Evolutionary conservation across 164 flowering plant genomes (phyloP).

Genomic region (Santalum album): DNA sequence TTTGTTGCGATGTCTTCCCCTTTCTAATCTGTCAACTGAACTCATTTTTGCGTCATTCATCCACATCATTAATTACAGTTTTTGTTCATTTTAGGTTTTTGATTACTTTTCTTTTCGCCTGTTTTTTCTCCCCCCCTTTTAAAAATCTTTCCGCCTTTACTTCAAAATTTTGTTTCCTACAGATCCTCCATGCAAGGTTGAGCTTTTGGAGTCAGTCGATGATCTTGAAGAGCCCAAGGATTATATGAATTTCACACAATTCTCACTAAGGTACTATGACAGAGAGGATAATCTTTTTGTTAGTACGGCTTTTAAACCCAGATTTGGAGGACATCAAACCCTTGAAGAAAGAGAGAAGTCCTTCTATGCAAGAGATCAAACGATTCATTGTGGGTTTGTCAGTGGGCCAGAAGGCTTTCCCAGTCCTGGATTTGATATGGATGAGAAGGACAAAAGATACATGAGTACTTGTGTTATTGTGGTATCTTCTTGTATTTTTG

Average conservation of each 20-base stretch:
- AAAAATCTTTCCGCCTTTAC: too few species aligned
- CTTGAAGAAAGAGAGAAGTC: conserved; percentile 78
- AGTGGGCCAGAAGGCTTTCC: conserved; percentile 48
- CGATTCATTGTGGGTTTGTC: conserved; percentile 91
- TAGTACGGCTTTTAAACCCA: conserved; percentile 25
- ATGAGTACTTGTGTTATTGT: conserved; percentile 64
- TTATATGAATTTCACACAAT: conserved; percentile 38
- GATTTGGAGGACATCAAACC: conserved; percentile 93
- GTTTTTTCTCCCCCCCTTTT: too few species aligned
- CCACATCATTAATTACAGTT: too few species aligned
- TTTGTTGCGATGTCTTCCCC: too few species aligned
- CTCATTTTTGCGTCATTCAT: too few species aligned
- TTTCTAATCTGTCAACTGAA: too few species aligned
- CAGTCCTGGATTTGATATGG: conserved; percentile 76
- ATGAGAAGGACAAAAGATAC: conserved; percentile 48
- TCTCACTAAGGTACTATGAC: conserved; percentile 47
- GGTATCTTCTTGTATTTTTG: conserved; percentile 96
- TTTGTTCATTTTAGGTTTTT: too few species aligned
- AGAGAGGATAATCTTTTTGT: conserved; percentile 33
- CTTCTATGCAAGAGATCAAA: conserved; percentile 62
- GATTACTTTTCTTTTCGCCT: too few species aligned
- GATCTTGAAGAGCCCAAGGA: conserved; percentile 51
- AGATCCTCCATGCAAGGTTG: conserved; percentile 74
- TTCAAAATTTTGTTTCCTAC: conserved; percentile 16
- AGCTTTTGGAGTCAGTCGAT: conserved; percentile 43